These are phyloP conservation scores for Galeopsis tetrahit DNA, from an alignment of 257 asterid genomes.

Conservation along the genomic window DNA sequence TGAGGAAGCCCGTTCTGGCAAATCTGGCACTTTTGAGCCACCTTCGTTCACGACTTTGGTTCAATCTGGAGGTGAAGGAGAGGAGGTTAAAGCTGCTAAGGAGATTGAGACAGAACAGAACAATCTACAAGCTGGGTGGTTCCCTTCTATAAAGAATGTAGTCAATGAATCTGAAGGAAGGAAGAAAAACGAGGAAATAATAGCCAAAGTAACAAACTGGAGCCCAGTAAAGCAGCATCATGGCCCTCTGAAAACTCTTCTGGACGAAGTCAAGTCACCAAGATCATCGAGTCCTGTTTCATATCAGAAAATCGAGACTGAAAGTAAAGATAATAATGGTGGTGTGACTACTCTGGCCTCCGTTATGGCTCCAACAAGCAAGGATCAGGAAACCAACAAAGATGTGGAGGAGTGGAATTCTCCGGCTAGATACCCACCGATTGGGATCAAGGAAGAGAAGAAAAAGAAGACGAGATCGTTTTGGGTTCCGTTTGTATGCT, in stretches of 20 bases:
- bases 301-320: slow-evolving; percentile 45
- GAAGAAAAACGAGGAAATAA: slow-evolving; percentile 82
- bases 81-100: slow-evolving; percentile 43
- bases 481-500: slow-evolving; percentile 91
- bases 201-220: slow-evolving; percentile 82
- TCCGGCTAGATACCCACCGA: slow-evolving; percentile 78
- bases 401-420: slow-evolving; percentile 86
- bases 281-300: slow-evolving; percentile 51
- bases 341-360: slow-evolving; percentile 43
- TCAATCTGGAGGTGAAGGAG: slow-evolving; percentile 41
- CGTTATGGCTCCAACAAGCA: slow-evolving; percentile 39
- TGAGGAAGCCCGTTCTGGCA: slow-evolving; percentile 39
- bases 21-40: slow-evolving; percentile 65
- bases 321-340: slow-evolving; percentile 41
- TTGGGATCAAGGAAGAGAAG: slow-evolving; percentile 79
- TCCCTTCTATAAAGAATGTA: slow-evolving; percentile 70
- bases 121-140: slow-evolving; percentile 63
- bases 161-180: slow-evolving; percentile 81
- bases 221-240: slow-evolving; percentile 74
- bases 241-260: slow-evolving; percentile 61
- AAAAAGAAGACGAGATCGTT: slow-evolving; percentile 64
- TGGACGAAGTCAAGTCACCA: slow-evolving; percentile 71
- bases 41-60: slow-evolving; percentile 83
- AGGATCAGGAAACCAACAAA: slow-evolving; percentile 40
- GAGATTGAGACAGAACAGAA: slow-evolving; percentile 55